These are phyloP conservation scores for Nephromyces sp. DNA, from an alignment of 169 alveolate species.

Conservation along the genomic window DNA sequence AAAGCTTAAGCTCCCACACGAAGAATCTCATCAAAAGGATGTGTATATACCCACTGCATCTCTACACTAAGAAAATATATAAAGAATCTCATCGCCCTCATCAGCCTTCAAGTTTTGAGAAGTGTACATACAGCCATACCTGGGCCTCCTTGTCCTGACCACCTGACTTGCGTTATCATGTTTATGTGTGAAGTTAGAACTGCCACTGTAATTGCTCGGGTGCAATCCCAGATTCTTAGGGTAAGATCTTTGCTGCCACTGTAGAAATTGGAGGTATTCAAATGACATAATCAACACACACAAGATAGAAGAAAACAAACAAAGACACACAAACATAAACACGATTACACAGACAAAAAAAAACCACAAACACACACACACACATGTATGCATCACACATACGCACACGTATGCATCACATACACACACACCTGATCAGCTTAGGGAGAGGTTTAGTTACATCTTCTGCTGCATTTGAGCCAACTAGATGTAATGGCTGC, in stretches of 20 bases:
- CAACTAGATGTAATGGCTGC: constrained; percentile 78
- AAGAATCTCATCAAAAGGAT: background rate
- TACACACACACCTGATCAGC: no score
- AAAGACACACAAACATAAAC: no score
- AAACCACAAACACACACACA: no score
- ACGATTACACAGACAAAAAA: no score
- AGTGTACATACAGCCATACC: background rate
- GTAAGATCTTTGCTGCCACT: background rate
- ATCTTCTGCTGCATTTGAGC: constrained; percentile 5
- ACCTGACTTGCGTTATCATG: constrained; percentile 80
- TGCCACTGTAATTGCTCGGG: constrained; percentile 54
- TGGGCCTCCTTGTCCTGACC: constrained; percentile 78
- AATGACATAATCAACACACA: no score
- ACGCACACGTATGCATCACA: no score
- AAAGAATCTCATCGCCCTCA: background rate
- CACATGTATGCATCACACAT: no score
- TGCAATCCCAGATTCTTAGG: constrained; percentile 80
- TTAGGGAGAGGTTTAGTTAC: background rate
- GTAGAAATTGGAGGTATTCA: no score
- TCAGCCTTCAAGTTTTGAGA: background rate
- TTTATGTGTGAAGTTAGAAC: constrained; percentile 80
- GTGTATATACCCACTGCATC: background rate
- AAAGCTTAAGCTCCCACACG: background rate
- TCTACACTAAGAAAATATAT: background rate
- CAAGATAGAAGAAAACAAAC: no score